Evolutionary conservation across 495 filamentous ascomycete genomes (phyloP).

Genomic region (Hypoxylon fragiforme): DNA sequence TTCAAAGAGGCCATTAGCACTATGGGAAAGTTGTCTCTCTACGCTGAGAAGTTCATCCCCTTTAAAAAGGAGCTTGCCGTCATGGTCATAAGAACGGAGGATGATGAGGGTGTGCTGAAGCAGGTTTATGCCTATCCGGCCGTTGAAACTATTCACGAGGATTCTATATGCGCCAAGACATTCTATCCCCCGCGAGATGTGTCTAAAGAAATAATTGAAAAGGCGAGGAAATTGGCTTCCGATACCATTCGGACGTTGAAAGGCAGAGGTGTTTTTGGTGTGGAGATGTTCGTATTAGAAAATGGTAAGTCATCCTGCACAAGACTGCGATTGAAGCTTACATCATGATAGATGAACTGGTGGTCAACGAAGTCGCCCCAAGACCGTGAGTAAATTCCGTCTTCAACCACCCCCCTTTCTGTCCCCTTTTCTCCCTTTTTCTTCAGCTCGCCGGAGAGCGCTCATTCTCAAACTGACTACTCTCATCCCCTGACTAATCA

Average conservation of each 20-base stretch:
- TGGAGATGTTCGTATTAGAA: slow-evolving; percentile 92
- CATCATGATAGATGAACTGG: not conserved
- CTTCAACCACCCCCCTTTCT: too few species aligned
- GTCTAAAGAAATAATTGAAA: slow-evolving; percentile 58
- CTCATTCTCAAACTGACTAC: not conserved
- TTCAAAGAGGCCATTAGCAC: slow-evolving; percentile 68
- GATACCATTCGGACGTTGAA: slow-evolving; percentile 77
- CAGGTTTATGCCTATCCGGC: slow-evolving; percentile 75
- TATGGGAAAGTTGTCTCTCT: slow-evolving; percentile 72
- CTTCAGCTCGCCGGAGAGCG: too few species aligned
- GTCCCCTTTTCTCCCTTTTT: too few species aligned
- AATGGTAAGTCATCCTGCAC: slow-evolving; percentile 61
- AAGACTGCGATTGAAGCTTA: not conserved
- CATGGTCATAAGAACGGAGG: slow-evolving; percentile 91
- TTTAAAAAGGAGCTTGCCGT: slow-evolving; percentile 89
- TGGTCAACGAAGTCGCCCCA: slow-evolving; percentile 94
- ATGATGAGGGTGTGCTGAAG: slow-evolving; percentile 57
- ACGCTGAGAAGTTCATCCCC: slow-evolving; percentile 88
- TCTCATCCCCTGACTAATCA: not conserved
- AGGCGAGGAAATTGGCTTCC: slow-evolving; percentile 76
- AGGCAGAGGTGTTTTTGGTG: slow-evolving; percentile 92
- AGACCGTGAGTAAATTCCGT: slow-evolving; percentile 56
- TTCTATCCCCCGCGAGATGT: slow-evolving; percentile 81
- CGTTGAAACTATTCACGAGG: slow-evolving; percentile 93
- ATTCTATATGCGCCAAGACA: slow-evolving; percentile 93